Evolutionary conservation across 202 grass and related monocot species (phyloP).

Genomic region (Hordeum pubiflorum): DNA sequence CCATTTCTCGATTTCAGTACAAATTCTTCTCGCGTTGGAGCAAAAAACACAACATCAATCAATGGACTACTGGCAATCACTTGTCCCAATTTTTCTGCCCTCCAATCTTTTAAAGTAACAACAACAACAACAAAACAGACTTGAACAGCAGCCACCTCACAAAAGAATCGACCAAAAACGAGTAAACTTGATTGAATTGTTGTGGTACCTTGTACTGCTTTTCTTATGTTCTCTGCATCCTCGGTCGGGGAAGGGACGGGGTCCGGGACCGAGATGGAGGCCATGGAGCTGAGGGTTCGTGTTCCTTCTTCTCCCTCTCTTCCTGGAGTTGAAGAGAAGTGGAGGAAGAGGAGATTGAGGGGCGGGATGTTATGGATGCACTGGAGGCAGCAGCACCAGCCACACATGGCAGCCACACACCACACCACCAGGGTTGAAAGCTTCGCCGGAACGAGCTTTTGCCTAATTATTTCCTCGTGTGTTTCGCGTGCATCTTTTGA

Average conservation of each 20-base stretch:
- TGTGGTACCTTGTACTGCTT: conserved; percentile 79
- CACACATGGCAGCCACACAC: conserved; percentile 30
- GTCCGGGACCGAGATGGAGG: conserved; percentile 51
- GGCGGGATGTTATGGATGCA: conserved; percentile 53
- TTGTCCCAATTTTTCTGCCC: not conserved
- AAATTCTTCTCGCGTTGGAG: not conserved
- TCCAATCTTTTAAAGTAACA: not conserved
- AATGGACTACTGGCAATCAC: not conserved
- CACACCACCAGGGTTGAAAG: not conserved
- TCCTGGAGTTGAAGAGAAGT: conserved; percentile 9
- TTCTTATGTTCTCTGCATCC: conserved; percentile 68
- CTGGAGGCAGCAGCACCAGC: conserved; percentile 46
- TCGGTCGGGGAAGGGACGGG: conserved; percentile 36
- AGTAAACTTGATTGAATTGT: no score
- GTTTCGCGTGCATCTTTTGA: not conserved
- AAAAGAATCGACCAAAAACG: not conserved
- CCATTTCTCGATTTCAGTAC: not conserved
- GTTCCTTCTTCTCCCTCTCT: not conserved
- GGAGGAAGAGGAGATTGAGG: conserved; percentile 34
- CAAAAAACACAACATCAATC: not conserved
- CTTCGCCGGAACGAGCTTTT: not conserved
- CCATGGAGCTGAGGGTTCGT: conserved; percentile 27
- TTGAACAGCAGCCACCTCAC: not conserved
- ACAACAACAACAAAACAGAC: not conserved
- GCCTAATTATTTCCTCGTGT: not conserved